Percentiles rank a stretch among this genome's conserved stretches.
These are phyloP conservation scores for Suillus spraguei DNA, from an alignment of 768 basidiomycete species.

Conservation along the genomic window DNA sequence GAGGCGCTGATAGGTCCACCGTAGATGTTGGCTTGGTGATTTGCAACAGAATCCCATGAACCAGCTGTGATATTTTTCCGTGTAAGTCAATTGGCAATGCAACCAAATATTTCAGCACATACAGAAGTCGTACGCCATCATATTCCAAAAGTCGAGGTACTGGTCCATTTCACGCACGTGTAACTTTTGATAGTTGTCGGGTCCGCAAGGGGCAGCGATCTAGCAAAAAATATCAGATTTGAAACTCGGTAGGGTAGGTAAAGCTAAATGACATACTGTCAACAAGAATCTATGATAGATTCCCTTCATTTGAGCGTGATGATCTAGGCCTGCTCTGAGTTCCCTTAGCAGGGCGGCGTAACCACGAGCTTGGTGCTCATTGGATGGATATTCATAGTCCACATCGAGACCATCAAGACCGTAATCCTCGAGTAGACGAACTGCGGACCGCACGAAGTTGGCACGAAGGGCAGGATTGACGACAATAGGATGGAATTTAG, in stretches of 20 bases:
- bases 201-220: slow-evolving; percentile 94
- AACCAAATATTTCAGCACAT: slow-evolving; percentile 22
- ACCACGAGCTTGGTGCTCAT: slow-evolving; percentile 74
- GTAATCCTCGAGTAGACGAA: slow-evolving; percentile 85
- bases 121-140: slow-evolving; percentile 94
- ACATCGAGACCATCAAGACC: slow-evolving; percentile 92
- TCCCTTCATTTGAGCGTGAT: slow-evolving; percentile 66
- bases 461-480: slow-evolving; percentile 59
- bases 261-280: slow-evolving; percentile 49
- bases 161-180: slow-evolving; percentile 83
- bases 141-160: slow-evolving; percentile 93
- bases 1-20: slow-evolving; percentile 66
- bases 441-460: slow-evolving; percentile 79
- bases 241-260: slow-evolving; percentile 1
- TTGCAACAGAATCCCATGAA: slow-evolving; percentile 70
- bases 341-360: slow-evolving; percentile 84
- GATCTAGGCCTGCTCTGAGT: slow-evolving; percentile 73
- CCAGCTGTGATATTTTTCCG: slow-evolving; percentile 51
- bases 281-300: slow-evolving; percentile 67
- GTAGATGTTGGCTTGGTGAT: slow-evolving; percentile 87
- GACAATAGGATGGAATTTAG: slow-evolving; percentile 84
- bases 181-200: slow-evolving; percentile 81
- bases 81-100: slow-evolving; percentile 17
- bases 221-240: slow-evolving; percentile 29
- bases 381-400: slow-evolving; percentile 92